A percentile compares a stretch with the other conserved stretches of the same genome.
These are phyloP conservation scores for Fusarium sp. DNA, from an alignment of 2,329 filamentous ascomycete genomes.

Conservation along the genomic window DNA sequence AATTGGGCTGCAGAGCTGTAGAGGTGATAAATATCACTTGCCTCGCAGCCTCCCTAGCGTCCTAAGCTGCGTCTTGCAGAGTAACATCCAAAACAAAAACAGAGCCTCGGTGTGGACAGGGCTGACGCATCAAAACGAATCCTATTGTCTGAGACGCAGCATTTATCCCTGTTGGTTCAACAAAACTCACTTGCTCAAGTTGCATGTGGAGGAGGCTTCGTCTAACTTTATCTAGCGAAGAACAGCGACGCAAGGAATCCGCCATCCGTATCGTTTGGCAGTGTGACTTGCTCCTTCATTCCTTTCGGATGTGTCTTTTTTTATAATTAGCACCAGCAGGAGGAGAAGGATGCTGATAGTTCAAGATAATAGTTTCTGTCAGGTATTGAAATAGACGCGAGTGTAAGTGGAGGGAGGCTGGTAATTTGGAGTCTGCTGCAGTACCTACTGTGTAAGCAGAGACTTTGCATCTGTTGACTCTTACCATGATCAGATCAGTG, in stretches of 20 bases:
- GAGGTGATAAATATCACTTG: conserved; percentile 15
- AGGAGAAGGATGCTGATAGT: neutral
- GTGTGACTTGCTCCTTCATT: neutral
- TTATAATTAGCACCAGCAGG: neutral
- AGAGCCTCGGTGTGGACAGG: conserved; percentile 18
- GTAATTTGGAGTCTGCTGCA: neutral
- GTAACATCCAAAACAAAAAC: conserved; percentile 12
- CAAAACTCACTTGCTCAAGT: neutral
- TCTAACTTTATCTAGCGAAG: neutral
- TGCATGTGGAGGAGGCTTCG: conserved; percentile 3
- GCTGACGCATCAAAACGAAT: conserved; percentile 12
- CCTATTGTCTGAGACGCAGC: conserved; percentile 2
- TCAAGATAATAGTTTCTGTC: neutral
- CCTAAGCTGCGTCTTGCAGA: conserved; percentile 6
- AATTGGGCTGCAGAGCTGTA: conserved; percentile 30
- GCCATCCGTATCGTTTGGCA: neutral
- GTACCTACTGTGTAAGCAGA: too few relatives aligned
- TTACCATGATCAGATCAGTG: neutral
- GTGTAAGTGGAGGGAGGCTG: conserved; percentile 12
- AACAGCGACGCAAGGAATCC: neutral
- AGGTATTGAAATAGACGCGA: neutral
- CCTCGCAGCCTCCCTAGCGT: conserved; percentile 20
- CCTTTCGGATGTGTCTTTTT: neutral
- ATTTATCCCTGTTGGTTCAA: neutral
- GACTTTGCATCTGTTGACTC: neutral